Conservation (phyloP, 148 eudicot genomes). For the Amaranthus hypochondriacus region DNA sequence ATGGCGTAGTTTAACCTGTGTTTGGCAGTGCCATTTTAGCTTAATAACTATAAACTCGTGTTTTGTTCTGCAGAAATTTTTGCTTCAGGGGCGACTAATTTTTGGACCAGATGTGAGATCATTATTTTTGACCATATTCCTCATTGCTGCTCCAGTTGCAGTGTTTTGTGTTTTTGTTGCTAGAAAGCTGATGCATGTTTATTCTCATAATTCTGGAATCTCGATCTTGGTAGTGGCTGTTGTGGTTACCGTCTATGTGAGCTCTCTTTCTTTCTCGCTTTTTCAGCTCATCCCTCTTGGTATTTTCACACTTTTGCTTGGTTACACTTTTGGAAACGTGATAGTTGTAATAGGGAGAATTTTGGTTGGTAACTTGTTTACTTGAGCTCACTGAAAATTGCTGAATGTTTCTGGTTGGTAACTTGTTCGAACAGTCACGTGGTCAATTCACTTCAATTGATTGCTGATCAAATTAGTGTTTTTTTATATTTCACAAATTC, state of each 20-base stretch:
- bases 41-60: background rate
- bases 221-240: constrained; percentile 68
- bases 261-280: constrained; percentile 20
- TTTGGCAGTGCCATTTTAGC: background rate
- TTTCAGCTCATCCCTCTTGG: background rate
- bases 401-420: background rate
- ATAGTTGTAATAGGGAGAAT: background rate
- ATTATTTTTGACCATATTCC: constrained; percentile 74
- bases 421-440: background rate
- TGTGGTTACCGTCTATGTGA: constrained; percentile 66
- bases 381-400: constrained; percentile 1
- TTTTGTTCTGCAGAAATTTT: constrained; percentile 72
- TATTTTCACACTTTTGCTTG: background rate
- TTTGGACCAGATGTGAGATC: constrained; percentile 99
- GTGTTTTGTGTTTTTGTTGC: constrained; percentile 83
- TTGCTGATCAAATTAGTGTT: too few species aligned
- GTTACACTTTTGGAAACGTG: background rate
- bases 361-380: background rate
- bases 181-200: constrained; percentile 70
- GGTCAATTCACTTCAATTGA: background rate
- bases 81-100: constrained; percentile 75
- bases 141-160: constrained; percentile 78
- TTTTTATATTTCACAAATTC: too few species aligned
- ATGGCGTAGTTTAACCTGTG: background rate
- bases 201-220: constrained; percentile 56